Percentiles rank a stretch among this genome's conserved stretches.
These are phyloP conservation scores for Chaetomium strumarium DNA, from an alignment of 2,329 filamentous ascomycete species.

Conservation along the genomic window DNA sequence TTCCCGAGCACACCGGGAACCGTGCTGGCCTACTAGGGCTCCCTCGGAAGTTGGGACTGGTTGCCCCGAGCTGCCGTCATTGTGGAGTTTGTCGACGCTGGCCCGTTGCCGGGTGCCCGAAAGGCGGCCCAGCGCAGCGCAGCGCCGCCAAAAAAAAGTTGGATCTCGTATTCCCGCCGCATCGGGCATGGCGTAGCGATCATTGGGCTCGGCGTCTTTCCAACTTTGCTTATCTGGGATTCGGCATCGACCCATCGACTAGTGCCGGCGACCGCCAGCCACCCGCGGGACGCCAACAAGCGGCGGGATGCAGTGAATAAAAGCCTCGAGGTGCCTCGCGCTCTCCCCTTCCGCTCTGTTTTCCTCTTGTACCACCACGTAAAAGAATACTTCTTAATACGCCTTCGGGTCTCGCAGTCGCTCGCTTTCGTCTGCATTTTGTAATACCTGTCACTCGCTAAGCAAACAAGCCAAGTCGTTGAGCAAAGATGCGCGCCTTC, in stretches of 20 bases:
- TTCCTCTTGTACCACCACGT: not conserved
- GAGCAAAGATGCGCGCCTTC: conserved; percentile 20
- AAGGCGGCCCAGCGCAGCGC: not conserved
- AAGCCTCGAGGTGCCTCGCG: conserved; percentile 1
- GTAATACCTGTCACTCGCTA: conserved; percentile 9
- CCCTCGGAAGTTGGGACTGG: not conserved
- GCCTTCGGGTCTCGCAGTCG: conserved; percentile 19
- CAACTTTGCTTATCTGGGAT: not conserved
- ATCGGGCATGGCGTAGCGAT: conserved; percentile 3
- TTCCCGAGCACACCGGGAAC: not conserved
- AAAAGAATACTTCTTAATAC: conserved; percentile 11
- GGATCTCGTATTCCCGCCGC: conserved; percentile 14
- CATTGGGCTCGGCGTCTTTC: not conserved
- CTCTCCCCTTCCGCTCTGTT: not conserved
- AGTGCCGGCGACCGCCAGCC: not conserved
- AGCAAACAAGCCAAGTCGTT: not conserved
- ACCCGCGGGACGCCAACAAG: not conserved
- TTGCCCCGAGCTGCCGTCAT: not conserved
- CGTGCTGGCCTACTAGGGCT: not conserved
- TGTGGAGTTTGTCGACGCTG: conserved; percentile 3
- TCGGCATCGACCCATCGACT: not conserved
- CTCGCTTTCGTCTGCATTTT: conserved; percentile 17
- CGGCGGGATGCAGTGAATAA: conserved; percentile 3
- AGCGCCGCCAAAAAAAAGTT: not conserved
- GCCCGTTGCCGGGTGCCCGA: not conserved